Percentiles rank a stretch among this genome's conserved stretches.
phyloP scores from a whole-genome alignment of 23 red algal genomes.

The Gracilaria caudata region DNA sequence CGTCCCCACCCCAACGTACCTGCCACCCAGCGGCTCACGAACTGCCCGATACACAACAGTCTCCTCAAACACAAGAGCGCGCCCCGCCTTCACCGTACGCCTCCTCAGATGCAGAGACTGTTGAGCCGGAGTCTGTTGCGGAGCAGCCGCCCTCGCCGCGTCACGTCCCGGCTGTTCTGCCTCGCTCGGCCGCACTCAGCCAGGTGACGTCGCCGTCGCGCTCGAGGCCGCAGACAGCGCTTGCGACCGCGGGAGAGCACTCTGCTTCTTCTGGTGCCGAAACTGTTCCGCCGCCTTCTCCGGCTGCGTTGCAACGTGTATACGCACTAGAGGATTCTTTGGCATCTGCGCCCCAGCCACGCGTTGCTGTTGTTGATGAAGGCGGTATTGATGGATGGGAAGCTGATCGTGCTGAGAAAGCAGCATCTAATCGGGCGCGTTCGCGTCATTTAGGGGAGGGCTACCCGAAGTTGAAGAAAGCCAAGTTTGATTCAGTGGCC shows the following conservation, averaged over 20 bases:
- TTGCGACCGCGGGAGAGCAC: background rate
- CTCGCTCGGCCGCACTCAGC: background rate
- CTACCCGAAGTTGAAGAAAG: conserved; percentile 21
- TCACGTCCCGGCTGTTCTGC: background rate
- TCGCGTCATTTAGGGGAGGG: conserved; percentile 3
- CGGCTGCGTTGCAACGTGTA: conserved; percentile 31
- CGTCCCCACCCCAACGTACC: too few relatives aligned
- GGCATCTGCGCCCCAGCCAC: background rate
- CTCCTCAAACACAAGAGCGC: too few relatives aligned
- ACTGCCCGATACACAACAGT: too few relatives aligned
- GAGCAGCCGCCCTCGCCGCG: background rate
- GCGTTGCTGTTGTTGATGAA: conserved; percentile 31
- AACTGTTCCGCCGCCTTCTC: conserved; percentile 59
- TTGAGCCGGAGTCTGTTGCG: conserved; percentile 39
- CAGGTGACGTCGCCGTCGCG: background rate
- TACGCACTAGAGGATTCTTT: background rate
- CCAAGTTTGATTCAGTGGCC: conserved; percentile 35
- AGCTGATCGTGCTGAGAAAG: background rate
- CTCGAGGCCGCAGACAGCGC: background rate
- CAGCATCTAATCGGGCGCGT: background rate
- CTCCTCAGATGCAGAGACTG: conserved; percentile 57
- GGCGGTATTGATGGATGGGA: conserved; percentile 47
- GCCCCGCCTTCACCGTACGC: conserved; percentile 15
- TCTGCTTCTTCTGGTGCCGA: conserved; percentile 44
- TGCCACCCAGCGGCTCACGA: too few relatives aligned